Evolutionary conservation across 306 rosid species (phyloP), one percentile per base, ranked within the genome.

Genomic region (Inga leiocalycina): DNA sequence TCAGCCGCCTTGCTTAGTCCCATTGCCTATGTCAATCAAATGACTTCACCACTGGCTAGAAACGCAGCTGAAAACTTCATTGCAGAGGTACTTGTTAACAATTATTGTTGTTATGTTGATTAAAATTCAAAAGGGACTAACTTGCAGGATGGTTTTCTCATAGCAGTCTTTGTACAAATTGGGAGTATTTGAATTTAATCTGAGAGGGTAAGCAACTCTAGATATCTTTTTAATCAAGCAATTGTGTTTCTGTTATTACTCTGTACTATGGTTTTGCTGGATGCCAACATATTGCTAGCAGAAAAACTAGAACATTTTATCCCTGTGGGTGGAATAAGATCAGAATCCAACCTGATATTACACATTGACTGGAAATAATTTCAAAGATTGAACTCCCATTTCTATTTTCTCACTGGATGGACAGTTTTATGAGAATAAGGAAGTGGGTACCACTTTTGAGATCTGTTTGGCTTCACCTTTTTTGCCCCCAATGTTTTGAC

Each of bases 1-100:
- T 94, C 98, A 71, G 97, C 97, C 20, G 97, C 94, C 79, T 87
- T 96, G 75, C 94, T 96, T 67, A 88, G 99, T 76, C 99, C 99
- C 20, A 89, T 96, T 85, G 98, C 99, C 80, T 88, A 90, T 81
- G 85, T 86, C 84, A 88, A 91, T 87, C 91, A 96, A 84, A 74
- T 92, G 82, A 87, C 94, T 75, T 93, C 99, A 10, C 94, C 92
- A 1, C 88, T 92, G 1, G 93, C 97, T 12, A 92, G 84, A 92
- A 82, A 82, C 65, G 94, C 92, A 43, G 97, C 93, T 70, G 90
- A 93, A 48, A 82, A 89, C 87, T 96, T 88, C 62, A 44, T 93
- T 59, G 94, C 91, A 2, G 98, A 96, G 94, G 99, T 93, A 80
- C 76, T 34, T 57, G 22, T 62, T 27, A 10, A 46, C 65, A 39